Base-by-base conservation (phyloP, 768 basidiomycete species). In the Termitomyces sp. region DNA sequence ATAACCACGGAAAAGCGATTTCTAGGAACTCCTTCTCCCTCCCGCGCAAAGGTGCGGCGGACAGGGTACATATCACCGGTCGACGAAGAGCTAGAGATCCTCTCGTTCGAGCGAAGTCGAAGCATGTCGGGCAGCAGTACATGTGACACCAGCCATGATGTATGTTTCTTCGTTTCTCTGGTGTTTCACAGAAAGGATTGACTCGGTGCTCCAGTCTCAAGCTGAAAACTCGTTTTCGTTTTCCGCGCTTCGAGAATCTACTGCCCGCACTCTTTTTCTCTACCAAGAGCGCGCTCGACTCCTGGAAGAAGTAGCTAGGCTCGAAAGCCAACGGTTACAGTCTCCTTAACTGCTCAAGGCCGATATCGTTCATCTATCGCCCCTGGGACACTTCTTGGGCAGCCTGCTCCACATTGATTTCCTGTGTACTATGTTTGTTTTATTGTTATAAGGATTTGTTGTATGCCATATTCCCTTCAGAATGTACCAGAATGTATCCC, bases 211-310 rank as follows among this genome's bases (percentile, higher is more conserved):
- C 7, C 6, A 43, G 44, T 40, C 55, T 33, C 50, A 35, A 35
- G 26, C 44, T 30, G 61, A 64, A 43, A 9, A 41, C 26, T 53
- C 50, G 5, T 50, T 63, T 23, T 53, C 57, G 1, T 30, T 61
- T 20, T 44, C 44, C 5, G 57, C 60, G 6, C 41, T 67, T 10
- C 60, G 64, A 43, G 65, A 70, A 53, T 71, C 74, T 43, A 69
- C 71, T 23, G 68, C 65, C 18, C 75, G 78, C 40, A 85, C 82
- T 1, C 69, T 80, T 18, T 73, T 79, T 13, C 74, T 89, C 7
- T 60, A 87, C 18, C 79, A 81, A 16, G 83, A 88, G 63, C 81
- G 86, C 0, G 84, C 85, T 0, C 71, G 76, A 41, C 66, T 88
- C 26, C 68, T 86, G 47, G 78, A 76, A 5, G 82, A 85, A 66